Evolutionary conservation across 805 yeast species (phyloP).

Genomic region (Candida ovalis): DNA sequence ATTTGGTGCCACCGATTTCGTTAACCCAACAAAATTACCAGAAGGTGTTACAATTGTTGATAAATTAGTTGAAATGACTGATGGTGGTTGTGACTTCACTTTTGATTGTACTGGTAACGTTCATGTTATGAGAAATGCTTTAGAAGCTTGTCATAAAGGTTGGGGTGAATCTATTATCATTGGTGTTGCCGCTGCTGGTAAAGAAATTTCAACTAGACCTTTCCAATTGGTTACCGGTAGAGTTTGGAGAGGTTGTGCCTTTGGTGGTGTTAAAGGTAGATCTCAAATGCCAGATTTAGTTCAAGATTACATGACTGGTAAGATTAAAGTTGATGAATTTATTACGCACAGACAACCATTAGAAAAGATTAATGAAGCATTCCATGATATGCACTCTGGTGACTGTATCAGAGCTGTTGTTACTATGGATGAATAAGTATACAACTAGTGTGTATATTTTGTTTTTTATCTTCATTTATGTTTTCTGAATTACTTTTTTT

Average conservation of each 20-base stretch:
- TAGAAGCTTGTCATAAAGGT: slow-evolving; percentile 97
- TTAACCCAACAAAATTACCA: slow-evolving; percentile 77
- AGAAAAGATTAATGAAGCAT: slow-evolving; percentile 78
- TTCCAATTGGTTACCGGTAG: slow-evolving; percentile 99
- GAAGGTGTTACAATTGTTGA: slow-evolving; percentile 76
- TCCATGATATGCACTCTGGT: slow-evolving; percentile 93
- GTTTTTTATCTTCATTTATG: background rate
- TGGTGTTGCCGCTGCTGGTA: slow-evolving; percentile 98
- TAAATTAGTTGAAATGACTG: slow-evolving; percentile 82
- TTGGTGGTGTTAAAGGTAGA: slow-evolving; percentile 98
- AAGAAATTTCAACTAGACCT: slow-evolving; percentile 95
- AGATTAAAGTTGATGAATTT: slow-evolving; percentile 87
- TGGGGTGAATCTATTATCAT: slow-evolving; percentile 96
- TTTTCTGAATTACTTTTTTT: background rate
- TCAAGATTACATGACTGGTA: slow-evolving; percentile 77
- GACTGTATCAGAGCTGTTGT: slow-evolving; percentile 88
- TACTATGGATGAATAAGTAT: slow-evolving; percentile 26
- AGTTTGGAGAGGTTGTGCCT: slow-evolving; percentile 99
- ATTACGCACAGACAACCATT: slow-evolving; percentile 86
- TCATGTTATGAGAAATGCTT: slow-evolving; percentile 90
- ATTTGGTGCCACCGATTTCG: slow-evolving; percentile 94
- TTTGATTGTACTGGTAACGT: slow-evolving; percentile 99
- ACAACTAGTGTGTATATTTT: background rate
- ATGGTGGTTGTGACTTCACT: slow-evolving; percentile 95
- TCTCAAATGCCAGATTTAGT: slow-evolving; percentile 90